Evolutionary conservation across 2,329 filamentous ascomycete species (phyloP), one percentile per base, ranked within the genome.

Genomic region (Blastomyces silverae): DNA sequence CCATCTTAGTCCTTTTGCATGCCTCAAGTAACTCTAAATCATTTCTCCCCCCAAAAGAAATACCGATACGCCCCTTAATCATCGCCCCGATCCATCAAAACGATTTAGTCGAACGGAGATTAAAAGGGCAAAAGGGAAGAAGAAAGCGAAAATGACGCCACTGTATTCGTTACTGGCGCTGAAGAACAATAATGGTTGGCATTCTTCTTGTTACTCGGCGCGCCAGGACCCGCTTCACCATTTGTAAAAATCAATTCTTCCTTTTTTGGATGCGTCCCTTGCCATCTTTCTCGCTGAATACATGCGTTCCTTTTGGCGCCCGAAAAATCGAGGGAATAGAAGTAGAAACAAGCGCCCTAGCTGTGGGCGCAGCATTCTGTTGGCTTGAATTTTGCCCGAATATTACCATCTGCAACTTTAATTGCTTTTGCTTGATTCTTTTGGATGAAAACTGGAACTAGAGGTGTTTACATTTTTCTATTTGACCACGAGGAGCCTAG

Each of bases 71-170:
- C 31, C 20, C 53, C n/a, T 31, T 31, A 39, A 56, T n/a, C 20
- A 11, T 34, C 17, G 20, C 7, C 7, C 28, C 17, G 28, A 15
- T 34, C 8, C 17, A 31, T 31, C 17, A 28, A n/a, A 56, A 34
- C 3, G 6, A 37, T 25, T 25, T 28, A 50, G 6, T 25, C 1
- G 20, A 55, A 20, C 28, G 52, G 28, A 34, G 20, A 20, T 17
- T 25, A 61, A 68, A 67, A 61, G 62, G 63, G 64, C 15, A 64
- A 66, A 66, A 66, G 57, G 67, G 25, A 64, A 65, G 34, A 39
- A 58, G 11, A 58, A 44, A 58, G 34, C n/a, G 17, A 37, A 37
- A 37, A 37, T 10, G 44, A 15, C 22, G 11, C 37, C 34, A 28
- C 34, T 44, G 2, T 25, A 25, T 44, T 42, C 20, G n/a, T 25